A percentile compares a stretch with the other conserved stretches of the same genome.
Conservation (phyloP, 2,329 filamentous ascomycete genomes). For the Paecilomyces niveus region DNA sequence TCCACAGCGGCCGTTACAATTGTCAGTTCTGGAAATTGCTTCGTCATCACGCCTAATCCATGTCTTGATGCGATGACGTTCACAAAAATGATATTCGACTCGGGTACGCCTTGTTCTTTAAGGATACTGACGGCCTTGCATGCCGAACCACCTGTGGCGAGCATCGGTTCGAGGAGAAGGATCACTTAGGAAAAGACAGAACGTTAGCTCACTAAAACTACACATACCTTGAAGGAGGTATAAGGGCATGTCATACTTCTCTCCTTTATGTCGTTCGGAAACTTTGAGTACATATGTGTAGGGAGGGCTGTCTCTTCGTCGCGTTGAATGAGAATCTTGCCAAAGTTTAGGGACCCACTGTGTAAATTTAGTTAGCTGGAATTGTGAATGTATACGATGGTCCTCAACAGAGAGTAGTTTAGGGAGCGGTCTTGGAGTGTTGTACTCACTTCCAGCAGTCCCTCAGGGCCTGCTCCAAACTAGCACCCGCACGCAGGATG, state of each 20-base stretch:
- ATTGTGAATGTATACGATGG: neutral
- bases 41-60: slow-evolving; percentile 13
- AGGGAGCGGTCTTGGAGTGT: neutral
- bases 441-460: slow-evolving; percentile 16
- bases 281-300: slow-evolving; percentile 22
- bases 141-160: slow-evolving; percentile 14
- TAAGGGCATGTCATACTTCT: slow-evolving; percentile 8
- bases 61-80: slow-evolving; percentile 20
- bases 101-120: slow-evolving; percentile 8
- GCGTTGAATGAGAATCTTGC: slow-evolving; percentile 27
- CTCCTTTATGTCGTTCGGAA: slow-evolving; percentile 15
- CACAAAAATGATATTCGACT: slow-evolving; percentile 21
- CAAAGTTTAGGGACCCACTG: slow-evolving; percentile 22
- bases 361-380: neutral
- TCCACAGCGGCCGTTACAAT: slow-evolving; percentile 16
- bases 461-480: slow-evolving; percentile 23
- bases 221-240: neutral
- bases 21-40: slow-evolving; percentile 13
- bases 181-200: slow-evolving; percentile 7
- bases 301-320: slow-evolving; percentile 23
- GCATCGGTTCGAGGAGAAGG: slow-evolving; percentile 13
- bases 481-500: slow-evolving; percentile 25
- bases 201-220: neutral
- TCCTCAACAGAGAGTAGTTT: neutral
- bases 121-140: slow-evolving; percentile 9